A percentile compares a stretch with the other conserved stretches of the same genome.
Evolutionary conservation across 305 asterid species (phyloP).

Genomic region (Ajuga reptans): DNA sequence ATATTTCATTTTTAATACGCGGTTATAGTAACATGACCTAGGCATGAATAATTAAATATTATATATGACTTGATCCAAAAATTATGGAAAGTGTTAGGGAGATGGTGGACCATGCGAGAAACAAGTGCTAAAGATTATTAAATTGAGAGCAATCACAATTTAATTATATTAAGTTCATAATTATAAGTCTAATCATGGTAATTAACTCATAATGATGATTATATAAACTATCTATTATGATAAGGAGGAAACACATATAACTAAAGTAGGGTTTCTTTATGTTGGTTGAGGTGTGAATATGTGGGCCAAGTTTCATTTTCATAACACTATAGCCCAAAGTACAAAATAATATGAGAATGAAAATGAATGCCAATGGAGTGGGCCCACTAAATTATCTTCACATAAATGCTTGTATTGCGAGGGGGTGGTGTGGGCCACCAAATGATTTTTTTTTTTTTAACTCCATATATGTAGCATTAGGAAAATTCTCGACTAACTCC

Average conservation of each 20-base stretch:
- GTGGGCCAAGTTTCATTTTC: slow-evolving; percentile 18
- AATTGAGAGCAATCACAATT: neutral
- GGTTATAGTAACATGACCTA: neutral
- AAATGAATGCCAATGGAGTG: slow-evolving; percentile 26
- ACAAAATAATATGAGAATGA: slow-evolving; percentile 30
- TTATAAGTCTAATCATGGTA: neutral
- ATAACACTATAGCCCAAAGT: slow-evolving; percentile 21
- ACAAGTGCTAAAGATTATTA: slow-evolving; percentile 4
- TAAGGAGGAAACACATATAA: slow-evolving; percentile 21
- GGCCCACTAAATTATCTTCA: slow-evolving; percentile 25
- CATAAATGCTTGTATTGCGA: neutral
- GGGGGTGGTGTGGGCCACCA: neutral
- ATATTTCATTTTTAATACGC: neutral
- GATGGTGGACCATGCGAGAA: slow-evolving; percentile 11
- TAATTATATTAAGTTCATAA: too few species aligned
- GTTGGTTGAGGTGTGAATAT: slow-evolving; percentile 19
- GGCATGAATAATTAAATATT: neutral
- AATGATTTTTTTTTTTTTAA: too few species aligned
- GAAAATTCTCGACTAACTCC: too few species aligned
- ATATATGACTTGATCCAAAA: slow-evolving; percentile 17
- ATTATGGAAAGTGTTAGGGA: slow-evolving; percentile 2
- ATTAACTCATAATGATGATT: slow-evolving; percentile 3
- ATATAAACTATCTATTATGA: neutral
- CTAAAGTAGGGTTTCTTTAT: slow-evolving; percentile 8
- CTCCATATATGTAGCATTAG: too few species aligned